Base-by-base conservation (phyloP, 2,329 filamentous ascomycete species). In the Colletotrichum sp. region DNA sequence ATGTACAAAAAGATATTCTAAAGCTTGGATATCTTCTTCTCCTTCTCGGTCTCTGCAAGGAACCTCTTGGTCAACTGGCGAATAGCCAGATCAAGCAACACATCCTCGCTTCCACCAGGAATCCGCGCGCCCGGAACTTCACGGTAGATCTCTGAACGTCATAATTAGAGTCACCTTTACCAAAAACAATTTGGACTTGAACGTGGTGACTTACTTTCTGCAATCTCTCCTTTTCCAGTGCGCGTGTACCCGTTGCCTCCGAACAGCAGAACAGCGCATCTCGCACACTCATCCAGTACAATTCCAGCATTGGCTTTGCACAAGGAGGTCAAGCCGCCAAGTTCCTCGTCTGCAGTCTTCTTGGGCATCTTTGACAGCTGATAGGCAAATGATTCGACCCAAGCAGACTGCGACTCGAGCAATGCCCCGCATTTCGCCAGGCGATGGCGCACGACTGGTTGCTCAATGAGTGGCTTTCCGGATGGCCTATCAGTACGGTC, bases 171-270 rank as follows among this genome's bases (percentile, higher is more conserved):
- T 32, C 30, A 32, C 5, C 6, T 32, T 32, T 3, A 32, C 32
- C 32, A 13, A 34, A 6, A 13, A 13, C 12, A 34, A 6, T 34
- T 34, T 6, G 1, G 12, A 34, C 32, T 36, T 49, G 44, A 13
- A 52, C 6, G n/a, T 21, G 44, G 4, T 24, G 15, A 91, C 90
- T 88, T 86, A 91, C 93, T 90, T 83, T 95, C 94, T 36, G 91
- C 89, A 77, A 95, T 85, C 83, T 95, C 93, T 24, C 94, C 94
- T 82, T 94, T 92, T 1, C 94, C 94, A 15, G 88, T 90, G 77
- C 89, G 89, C 1, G 94, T 95, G 79, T 92, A 95, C 0, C 94
- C 94, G 81, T 93, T 94, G 3, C 94, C 94, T 5, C 94, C 94
- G 82, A 95, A 95, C 28, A 96, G 83, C 71, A 95, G 83, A 63